Base-by-base conservation (phyloP, 2,329 filamentous ascomycete species). In the Aspergillus melleus region DNA sequence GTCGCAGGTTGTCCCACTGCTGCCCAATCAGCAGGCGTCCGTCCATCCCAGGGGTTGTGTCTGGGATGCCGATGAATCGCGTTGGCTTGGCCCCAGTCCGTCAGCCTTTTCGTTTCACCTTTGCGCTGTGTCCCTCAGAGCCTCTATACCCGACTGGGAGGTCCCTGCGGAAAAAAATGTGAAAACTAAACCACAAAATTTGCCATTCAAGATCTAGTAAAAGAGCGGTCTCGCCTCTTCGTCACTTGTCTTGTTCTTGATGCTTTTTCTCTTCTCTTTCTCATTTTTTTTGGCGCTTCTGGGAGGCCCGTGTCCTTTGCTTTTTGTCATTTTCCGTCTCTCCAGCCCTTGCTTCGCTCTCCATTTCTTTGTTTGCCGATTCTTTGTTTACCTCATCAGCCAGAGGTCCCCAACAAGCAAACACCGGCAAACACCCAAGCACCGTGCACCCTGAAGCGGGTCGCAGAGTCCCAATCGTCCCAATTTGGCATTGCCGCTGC, bases 391-490 rank as follows among this genome's bases (percentile, higher is more conserved):
- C 19, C 26, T 29, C 8, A 22, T 14, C 9, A 24, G 3, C 24
- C 24, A 24, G 24, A 24, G 24, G 24, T 24, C 9, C 16, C 42
- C 42, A n/a, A 16, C 44, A 24, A 19, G n/a, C 30, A 32, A 54
- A 53, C 30, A 42, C 47, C 32, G 19, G 47, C 47, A 50, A 56
- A 20, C 26, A 56, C 46, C 53, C 46, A 55, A 54, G 59, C 61
- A 62, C 64, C 62, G 64, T 65, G 58, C 62, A 62, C 60, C 50
- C 36, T 26, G 39, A 55, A 63, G 64, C 64, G 62, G 64, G 64
- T 63, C 64, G 49, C 50, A 44, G 46, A 24, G 46, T 51, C 26
- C 26, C 26, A 29, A 36, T 16, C 10, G 32, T 36, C 47, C 58
- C 42, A 51, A 60, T 60, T 55, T 52, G 49, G 54, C 58, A 59